These are phyloP conservation scores for Micractinium sp. DNA, from an alignment of 139 green algal genomes.

Conservation along the genomic window DNA sequence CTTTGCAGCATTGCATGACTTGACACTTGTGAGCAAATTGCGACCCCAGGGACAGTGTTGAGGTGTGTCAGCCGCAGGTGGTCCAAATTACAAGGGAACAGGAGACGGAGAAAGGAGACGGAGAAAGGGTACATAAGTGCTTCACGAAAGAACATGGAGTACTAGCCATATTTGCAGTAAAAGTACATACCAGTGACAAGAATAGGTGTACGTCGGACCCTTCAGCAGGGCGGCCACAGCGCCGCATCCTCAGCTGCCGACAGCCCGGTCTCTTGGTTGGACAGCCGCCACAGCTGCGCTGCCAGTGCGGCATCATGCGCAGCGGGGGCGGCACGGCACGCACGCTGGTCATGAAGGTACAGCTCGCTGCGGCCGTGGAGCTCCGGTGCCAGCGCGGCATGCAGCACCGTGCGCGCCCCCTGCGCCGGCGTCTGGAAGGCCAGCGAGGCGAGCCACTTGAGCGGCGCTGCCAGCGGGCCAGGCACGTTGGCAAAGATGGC, in stretches of 20 bases:
- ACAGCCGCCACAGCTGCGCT: conserved; percentile 33
- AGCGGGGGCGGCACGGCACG: background rate
- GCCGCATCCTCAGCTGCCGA: conserved; percentile 8
- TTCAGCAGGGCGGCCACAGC: conserved; percentile 39
- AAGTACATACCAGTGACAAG: too few relatives aligned
- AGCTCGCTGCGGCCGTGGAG: conserved; percentile 25
- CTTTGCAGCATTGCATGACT: too few relatives aligned
- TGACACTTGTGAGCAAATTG: too few relatives aligned
- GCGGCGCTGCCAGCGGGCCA: background rate
- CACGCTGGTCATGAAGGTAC: conserved; percentile 43
- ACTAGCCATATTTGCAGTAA: too few relatives aligned
- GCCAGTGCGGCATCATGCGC: conserved; percentile 33
- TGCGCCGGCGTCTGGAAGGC: conserved; percentile 48
- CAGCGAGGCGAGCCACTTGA: background rate
- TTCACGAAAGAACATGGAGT: too few relatives aligned
- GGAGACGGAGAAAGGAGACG: too few relatives aligned
- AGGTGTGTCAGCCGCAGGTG: too few relatives aligned
- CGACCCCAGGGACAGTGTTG: too few relatives aligned
- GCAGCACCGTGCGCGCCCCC: conserved; percentile 44
- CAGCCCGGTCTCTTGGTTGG: conserved; percentile 24
- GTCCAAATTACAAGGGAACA: too few relatives aligned
- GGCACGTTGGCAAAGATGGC: conserved; percentile 37
- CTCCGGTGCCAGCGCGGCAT: conserved; percentile 24
- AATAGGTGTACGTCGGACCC: too few relatives aligned
- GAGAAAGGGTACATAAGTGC: too few relatives aligned